Evolutionary conservation across 805 yeast genomes (phyloP), one percentile per base, ranked within the genome.

Genomic region (Sugiyamaella qingdaonensis): DNA sequence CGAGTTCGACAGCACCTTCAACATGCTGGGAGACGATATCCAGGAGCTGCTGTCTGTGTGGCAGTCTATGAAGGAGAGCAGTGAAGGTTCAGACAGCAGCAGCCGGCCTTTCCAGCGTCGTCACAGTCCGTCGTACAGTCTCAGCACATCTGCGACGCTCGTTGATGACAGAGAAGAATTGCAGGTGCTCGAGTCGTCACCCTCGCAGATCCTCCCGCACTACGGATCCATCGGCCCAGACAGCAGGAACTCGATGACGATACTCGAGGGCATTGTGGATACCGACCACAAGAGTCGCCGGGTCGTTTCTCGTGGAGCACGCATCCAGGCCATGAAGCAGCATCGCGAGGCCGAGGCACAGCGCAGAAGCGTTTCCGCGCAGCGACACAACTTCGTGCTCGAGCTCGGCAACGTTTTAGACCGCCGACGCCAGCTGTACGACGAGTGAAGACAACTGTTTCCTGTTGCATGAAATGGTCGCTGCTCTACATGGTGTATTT

Each of bases 241-340:
- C 10, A 46, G 52, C 34, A 35, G 54, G 29, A 37, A 46, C 43
- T 33, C 55, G 3, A 58, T 53, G 42, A 59, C 62, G 5, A 52
- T 61, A n/a, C 52, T 61, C 9, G 63, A 61, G 51, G 63, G 60
- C n/a, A 51, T 61, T 10, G 62, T 61, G 9, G 58, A 58, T 27
- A 53, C 53, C 21, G 61, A 60, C 16, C 50, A 45, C 14, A 39
- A 39, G 13, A 48, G 35, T 2, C 44, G 47, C 21, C 27, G 53
- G 34, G 14, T 14, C 43, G 11, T 60, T 32, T 31, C 57, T 19
- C 62, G 66, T 16, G 56, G 51, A 18, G 58, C 57, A 16, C 55
- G 66, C 11, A 61, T 63, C 29, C 27, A 44, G 14, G 43, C 42
- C 18, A 61, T 59, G 63, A 59, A 59, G 29, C 55, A 58, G 29